phyloP scores from a whole-genome alignment of 176 grass and related monocot genomes.

The Ensete ventricosum region DNA sequence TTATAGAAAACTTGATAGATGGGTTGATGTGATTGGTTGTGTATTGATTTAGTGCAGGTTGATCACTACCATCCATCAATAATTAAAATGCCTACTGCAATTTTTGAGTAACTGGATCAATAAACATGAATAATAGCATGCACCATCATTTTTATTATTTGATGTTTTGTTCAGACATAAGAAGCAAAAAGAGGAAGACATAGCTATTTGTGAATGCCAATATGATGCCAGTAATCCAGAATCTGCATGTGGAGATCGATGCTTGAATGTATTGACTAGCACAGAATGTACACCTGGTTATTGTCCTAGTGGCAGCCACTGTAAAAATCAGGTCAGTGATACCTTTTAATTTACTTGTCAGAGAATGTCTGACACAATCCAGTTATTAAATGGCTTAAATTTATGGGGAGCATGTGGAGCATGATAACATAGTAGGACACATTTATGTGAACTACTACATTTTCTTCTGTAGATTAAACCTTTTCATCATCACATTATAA shows the following conservation, averaged over 20 bases:
- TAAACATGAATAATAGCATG: not conserved
- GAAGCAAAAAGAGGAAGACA: slow-evolving; percentile 86
- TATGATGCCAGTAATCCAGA: slow-evolving; percentile 61
- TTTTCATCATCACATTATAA: not conserved
- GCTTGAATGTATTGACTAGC: slow-evolving; percentile 84
- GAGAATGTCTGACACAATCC: not conserved
- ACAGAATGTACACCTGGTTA: slow-evolving; percentile 93
- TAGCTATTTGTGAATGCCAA: slow-evolving; percentile 76
- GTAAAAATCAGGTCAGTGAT: slow-evolving; percentile 76
- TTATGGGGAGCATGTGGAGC: not conserved
- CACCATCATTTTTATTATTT: not conserved
- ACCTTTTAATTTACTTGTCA: not conserved
- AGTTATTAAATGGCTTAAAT: not conserved
- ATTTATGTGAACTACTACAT: not conserved
- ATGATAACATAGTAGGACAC: not conserved
- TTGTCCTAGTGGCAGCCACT: slow-evolving; percentile 66
- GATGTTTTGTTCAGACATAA: slow-evolving; percentile 46
- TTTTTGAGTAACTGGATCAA: not conserved
- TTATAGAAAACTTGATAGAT: no score
- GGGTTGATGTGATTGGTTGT: no score
- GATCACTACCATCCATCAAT: no score
- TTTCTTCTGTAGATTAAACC: not conserved
- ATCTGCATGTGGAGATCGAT: slow-evolving; percentile 66
- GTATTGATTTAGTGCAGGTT: no score
- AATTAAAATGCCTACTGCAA: not conserved